Conservation (phyloP, 2,329 filamentous ascomycete species). For the Purpureocillium lavendulum region DNA sequence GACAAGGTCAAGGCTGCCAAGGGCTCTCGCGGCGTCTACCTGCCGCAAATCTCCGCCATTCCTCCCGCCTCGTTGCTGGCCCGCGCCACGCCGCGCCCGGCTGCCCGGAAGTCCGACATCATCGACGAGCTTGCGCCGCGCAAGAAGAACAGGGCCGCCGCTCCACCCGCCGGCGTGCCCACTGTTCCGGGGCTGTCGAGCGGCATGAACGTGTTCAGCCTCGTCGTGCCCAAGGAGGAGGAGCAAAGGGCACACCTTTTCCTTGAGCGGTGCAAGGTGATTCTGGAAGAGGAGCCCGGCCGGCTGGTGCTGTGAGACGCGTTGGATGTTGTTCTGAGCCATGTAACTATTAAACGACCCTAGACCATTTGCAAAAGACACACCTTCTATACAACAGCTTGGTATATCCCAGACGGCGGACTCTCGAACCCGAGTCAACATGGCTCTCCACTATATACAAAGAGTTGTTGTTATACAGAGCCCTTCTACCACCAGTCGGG, state of each 20-base stretch:
- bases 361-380: constrained; percentile 5
- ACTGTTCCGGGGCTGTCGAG: constrained; percentile 38
- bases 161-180: constrained; percentile 11
- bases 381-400: too few relatives aligned
- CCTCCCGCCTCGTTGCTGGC: constrained; percentile 32
- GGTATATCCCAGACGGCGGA: too few relatives aligned
- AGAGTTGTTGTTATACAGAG: background rate
- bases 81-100: constrained; percentile 15
- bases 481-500: constrained; percentile 40
- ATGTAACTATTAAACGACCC: constrained; percentile 22
- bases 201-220: constrained; percentile 69
- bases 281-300: constrained; percentile 74
- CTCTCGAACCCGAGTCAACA: too few relatives aligned
- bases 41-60: constrained; percentile 61
- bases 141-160: constrained; percentile 13
- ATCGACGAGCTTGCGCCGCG: constrained; percentile 62
- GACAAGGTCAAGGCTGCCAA: constrained; percentile 36
- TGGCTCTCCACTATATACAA: too few relatives aligned
- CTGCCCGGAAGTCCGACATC: constrained; percentile 51
- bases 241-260: constrained; percentile 76
- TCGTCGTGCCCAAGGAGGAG: constrained; percentile 72
- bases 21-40: constrained; percentile 54
- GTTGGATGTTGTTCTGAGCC: constrained; percentile 10
- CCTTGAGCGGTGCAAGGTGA: constrained; percentile 75
- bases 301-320: constrained; percentile 53